These are phyloP conservation scores for Lipomyces yamanashiensis DNA, from an alignment of 805 yeast species.

Conservation along the genomic window DNA sequence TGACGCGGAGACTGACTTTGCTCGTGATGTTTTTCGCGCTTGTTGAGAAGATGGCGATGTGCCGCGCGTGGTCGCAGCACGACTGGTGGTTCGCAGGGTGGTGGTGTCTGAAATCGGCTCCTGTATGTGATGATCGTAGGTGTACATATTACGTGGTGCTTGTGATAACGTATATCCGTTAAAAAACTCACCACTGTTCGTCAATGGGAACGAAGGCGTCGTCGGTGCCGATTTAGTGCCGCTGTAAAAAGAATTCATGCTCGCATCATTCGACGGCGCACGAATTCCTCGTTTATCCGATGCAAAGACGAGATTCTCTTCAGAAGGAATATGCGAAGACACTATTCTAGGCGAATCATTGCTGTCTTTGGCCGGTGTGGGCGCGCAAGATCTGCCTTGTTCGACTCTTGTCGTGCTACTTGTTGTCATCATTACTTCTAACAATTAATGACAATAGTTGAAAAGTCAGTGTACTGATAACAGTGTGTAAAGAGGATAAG, in stretches of 20 bases:
- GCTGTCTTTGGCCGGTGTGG: background rate
- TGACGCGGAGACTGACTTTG: background rate
- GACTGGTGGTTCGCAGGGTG: background rate
- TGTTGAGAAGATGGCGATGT: conserved; percentile 1
- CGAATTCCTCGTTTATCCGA: background rate
- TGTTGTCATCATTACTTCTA: background rate
- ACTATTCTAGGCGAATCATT: background rate
- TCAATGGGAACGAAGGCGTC: background rate
- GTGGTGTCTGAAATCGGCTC: background rate
- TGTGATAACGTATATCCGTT: background rate
- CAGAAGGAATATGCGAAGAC: background rate
- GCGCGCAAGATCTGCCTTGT: background rate
- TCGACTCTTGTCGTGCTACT: background rate
- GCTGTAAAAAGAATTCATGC: background rate
- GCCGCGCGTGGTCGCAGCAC: conserved; percentile 1
- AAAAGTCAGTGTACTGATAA: background rate
- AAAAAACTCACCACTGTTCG: background rate
- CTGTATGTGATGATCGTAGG: background rate
- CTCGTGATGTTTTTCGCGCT: background rate
- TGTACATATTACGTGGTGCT: background rate
- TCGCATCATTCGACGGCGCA: background rate
- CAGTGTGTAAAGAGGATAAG: background rate
- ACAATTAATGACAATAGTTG: background rate
- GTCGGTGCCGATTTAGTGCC: conserved; percentile 9
- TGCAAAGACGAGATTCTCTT: background rate